A percentile compares a stretch with the other conserved stretches of the same genome.
These are phyloP conservation scores for Hyaloscypha finlandica DNA, from an alignment of 495 filamentous ascomycete genomes.

Conservation along the genomic window DNA sequence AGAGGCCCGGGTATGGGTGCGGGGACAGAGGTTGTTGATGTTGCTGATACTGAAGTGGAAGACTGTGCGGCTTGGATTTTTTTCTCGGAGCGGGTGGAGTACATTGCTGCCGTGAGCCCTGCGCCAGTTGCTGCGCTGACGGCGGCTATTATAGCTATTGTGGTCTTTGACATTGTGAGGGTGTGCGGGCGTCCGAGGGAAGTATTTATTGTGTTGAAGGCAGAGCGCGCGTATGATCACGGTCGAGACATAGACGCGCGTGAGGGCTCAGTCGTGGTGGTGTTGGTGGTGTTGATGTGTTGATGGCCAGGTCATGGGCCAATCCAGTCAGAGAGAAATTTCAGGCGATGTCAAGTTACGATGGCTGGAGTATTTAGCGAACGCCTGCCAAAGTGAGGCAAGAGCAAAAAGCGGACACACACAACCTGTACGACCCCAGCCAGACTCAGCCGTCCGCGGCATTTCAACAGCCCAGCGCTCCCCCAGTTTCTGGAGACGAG, in stretches of 20 bases:
- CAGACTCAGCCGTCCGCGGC: background rate
- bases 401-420: background rate
- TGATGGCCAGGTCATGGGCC: slow-evolving; percentile 15
- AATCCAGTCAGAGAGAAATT: background rate
- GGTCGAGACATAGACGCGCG: slow-evolving; percentile 27
- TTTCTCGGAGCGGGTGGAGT: slow-evolving; percentile 60
- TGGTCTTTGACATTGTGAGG: slow-evolving; percentile 75
- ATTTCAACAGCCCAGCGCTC: too few species aligned
- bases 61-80: slow-evolving; percentile 43
- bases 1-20: slow-evolving; percentile 28
- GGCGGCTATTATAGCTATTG: slow-evolving; percentile 83
- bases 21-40: slow-evolving; percentile 42
- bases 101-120: slow-evolving; percentile 77
- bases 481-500: background rate
- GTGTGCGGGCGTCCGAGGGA: background rate
- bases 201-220: slow-evolving; percentile 25
- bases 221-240: slow-evolving; percentile 22
- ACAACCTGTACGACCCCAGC: background rate
- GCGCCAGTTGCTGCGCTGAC: slow-evolving; percentile 88
- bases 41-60: slow-evolving; percentile 46
- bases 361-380: background rate
- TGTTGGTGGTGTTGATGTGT: slow-evolving; percentile 18
- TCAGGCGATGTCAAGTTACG: too few species aligned
- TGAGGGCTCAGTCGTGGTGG: slow-evolving; percentile 16
- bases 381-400: background rate